Evolutionary conservation across 192 early-diverging fungal species (phyloP).

Genomic region (Glomus cerebriforme): DNA sequence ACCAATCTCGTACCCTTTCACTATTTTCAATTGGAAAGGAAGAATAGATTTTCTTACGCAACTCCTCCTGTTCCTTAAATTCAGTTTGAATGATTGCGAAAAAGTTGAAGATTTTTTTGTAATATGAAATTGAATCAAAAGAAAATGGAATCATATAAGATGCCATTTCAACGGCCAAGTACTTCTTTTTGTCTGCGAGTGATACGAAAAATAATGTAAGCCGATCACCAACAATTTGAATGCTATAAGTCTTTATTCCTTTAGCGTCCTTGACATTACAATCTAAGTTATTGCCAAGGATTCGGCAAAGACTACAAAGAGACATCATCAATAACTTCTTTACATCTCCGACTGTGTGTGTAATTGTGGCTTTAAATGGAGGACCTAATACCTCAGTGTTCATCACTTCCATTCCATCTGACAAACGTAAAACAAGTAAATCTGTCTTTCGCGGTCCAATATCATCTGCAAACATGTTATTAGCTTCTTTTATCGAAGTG

Average conservation of each 20-base stretch:
- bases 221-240: neutral
- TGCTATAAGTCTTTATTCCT: neutral
- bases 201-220: neutral
- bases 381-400: neutral
- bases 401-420: constrained; percentile 1
- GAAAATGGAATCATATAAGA: constrained; percentile 7
- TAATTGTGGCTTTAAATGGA: neutral
- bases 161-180: neutral
- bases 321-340: constrained; percentile 28
- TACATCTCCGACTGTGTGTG: constrained; percentile 9
- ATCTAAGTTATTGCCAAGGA: neutral
- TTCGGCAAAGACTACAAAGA: neutral
- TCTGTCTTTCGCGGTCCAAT: neutral
- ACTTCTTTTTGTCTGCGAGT: neutral
- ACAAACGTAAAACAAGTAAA: neutral
- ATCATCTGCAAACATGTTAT: neutral
- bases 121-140: constrained; percentile 14
- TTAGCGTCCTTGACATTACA: neutral
- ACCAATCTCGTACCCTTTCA: no score
- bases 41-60: constrained; percentile 1
- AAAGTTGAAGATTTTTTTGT: constrained; percentile 15
- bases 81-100: neutral
- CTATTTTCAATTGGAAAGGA: no score
- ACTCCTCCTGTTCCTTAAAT: neutral
- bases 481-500: neutral